Evolutionary conservation across 148 eudicot species (phyloP).

Genomic region (Linanthus parryae): DNA sequence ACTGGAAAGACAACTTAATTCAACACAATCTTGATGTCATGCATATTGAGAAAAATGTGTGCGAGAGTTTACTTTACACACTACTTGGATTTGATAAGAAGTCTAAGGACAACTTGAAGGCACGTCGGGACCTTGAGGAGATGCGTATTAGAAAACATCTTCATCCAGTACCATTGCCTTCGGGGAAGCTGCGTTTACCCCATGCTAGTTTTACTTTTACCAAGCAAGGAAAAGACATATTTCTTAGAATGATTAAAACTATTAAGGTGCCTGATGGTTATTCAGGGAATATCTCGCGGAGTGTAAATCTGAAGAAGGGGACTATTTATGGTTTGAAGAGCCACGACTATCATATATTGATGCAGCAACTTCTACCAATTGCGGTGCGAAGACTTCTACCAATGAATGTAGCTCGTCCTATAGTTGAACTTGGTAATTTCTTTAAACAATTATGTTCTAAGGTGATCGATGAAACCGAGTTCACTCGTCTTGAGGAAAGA

Average conservation of each 20-base stretch:
- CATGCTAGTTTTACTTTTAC: constrained; percentile 2
- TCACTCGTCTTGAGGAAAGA: background rate
- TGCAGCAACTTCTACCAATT: background rate
- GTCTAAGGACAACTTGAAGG: constrained; percentile 6
- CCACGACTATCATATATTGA: background rate
- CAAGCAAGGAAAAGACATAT: background rate
- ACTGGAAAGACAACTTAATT: too few species aligned
- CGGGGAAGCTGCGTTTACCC: too few species aligned
- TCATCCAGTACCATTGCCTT: background rate
- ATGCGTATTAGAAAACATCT: background rate
- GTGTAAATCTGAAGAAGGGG: background rate
- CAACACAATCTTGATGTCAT: constrained; percentile 7
- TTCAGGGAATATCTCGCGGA: constrained; percentile 8
- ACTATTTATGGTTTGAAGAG: background rate
- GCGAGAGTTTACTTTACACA: constrained; percentile 13
- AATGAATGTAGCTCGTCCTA: too few species aligned
- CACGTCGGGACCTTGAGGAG: constrained; percentile 9
- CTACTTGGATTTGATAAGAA: constrained; percentile 8
- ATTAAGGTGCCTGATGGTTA: constrained; percentile 8
- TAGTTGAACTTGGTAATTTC: background rate
- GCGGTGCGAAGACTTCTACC: background rate
- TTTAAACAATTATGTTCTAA: background rate
- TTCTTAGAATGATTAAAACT: constrained; percentile 10
- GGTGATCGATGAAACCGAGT: background rate
- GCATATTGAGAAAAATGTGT: constrained; percentile 15